phyloP scores from a whole-genome alignment of 805 yeast genomes.

The Tetrapisispora phaffii region DNA sequence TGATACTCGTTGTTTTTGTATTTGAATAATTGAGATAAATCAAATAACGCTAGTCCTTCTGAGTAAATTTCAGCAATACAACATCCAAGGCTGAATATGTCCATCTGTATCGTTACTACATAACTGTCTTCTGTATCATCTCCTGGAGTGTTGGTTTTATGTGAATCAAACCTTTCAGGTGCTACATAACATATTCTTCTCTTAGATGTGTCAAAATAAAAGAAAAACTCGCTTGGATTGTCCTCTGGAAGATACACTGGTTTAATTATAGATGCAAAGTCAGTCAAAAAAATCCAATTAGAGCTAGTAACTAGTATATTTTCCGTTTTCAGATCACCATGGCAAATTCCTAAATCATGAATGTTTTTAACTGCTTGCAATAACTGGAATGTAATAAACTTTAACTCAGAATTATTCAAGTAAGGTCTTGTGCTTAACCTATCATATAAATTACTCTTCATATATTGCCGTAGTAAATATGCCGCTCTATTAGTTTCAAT shows the following conservation, averaged over 20 bases:
- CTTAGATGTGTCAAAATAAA: constrained; percentile 84
- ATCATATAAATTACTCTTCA: constrained; percentile 76
- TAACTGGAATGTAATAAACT: constrained; percentile 77
- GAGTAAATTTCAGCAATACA: constrained; percentile 79
- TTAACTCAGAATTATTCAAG: constrained; percentile 67
- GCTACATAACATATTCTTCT: constrained; percentile 85
- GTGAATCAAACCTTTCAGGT: constrained; percentile 68
- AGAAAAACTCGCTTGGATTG: constrained; percentile 85
- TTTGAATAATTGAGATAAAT: constrained; percentile 77
- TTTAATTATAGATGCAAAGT: constrained; percentile 68
- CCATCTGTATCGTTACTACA: constrained; percentile 55
- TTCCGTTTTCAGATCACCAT: constrained; percentile 90
- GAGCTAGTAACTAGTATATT: constrained; percentile 79
- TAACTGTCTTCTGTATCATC: constrained; percentile 7
- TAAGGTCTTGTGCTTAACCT: constrained; percentile 82
- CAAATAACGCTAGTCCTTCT: constrained; percentile 81
- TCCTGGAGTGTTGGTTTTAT: constrained; percentile 7
- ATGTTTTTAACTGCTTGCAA: constrained; percentile 51
- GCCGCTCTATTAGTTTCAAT: constrained; percentile 90
- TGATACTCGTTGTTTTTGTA: constrained; percentile 59
- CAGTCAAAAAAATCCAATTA: constrained; percentile 77
- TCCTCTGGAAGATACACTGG: constrained; percentile 84
- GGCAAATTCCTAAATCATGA: constrained; percentile 54
- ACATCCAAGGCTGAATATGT: constrained; percentile 75
- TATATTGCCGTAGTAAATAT: constrained; percentile 73